phyloP scores from a whole-genome alignment of 2,329 filamentous ascomycete genomes.

The Leptosphaerulina australis region DNA sequence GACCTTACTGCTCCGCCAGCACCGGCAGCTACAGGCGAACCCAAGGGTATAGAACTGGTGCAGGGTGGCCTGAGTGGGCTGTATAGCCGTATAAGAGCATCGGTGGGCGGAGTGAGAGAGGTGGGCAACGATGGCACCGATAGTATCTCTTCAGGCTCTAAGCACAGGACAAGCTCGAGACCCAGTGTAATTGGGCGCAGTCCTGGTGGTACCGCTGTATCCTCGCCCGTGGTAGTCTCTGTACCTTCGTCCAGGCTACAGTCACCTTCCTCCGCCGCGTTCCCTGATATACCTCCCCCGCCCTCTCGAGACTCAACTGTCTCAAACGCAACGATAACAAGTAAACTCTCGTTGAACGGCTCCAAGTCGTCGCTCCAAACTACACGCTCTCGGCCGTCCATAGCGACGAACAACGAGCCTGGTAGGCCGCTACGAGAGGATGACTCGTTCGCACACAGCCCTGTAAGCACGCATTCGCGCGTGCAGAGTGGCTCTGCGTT shows the following conservation, averaged over 20 bases:
- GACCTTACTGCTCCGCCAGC: conserved; percentile 78
- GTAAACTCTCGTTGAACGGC: conserved; percentile 41
- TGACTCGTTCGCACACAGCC: conserved; percentile 34
- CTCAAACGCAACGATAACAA: conserved; percentile 36
- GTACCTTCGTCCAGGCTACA: conserved; percentile 46
- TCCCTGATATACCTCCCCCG: conserved; percentile 42
- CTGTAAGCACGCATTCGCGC: conserved; percentile 34
- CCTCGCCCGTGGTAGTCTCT: conserved; percentile 47
- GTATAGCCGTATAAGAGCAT: conserved; percentile 83
- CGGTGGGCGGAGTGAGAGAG: conserved; percentile 73
- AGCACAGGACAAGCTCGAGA: conserved; percentile 24
- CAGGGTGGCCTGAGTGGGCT: conserved; percentile 88
- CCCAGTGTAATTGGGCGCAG: conserved; percentile 23
- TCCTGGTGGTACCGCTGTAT: conserved; percentile 37
- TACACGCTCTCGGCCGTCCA: conserved; percentile 39
- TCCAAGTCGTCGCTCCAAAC: conserved; percentile 38
- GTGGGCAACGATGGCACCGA: conserved; percentile 39
- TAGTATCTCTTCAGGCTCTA: conserved; percentile 26
- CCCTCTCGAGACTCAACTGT: conserved; percentile 45
- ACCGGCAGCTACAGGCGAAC: conserved; percentile 65
- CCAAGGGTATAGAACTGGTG: conserved; percentile 74
- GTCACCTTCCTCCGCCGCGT: conserved; percentile 46
- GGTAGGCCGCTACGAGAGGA: conserved; percentile 28
- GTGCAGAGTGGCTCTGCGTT: conserved; percentile 26
- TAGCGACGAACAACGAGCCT: conserved; percentile 31